Evolutionary conservation across 176 grass and related monocot species (phyloP).

Genomic region (Saccharum spontaneum): DNA sequence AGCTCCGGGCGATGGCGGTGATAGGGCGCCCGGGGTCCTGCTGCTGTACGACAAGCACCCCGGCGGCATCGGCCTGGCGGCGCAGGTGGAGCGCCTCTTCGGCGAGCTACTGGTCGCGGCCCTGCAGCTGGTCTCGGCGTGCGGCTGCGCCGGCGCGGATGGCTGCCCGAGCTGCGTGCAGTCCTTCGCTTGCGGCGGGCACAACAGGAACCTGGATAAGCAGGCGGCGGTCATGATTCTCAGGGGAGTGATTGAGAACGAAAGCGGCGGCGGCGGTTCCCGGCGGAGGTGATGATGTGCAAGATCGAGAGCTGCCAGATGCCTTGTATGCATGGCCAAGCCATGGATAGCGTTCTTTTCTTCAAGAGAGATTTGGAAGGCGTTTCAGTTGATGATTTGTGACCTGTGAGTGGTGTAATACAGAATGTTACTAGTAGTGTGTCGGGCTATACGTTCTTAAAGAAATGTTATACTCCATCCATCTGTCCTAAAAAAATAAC

Average conservation of each 20-base stretch:
- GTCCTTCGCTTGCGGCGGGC: not conserved
- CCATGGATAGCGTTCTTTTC: no score
- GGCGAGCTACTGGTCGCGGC: conserved; percentile 51
- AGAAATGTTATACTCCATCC: no score
- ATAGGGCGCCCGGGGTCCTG: not conserved
- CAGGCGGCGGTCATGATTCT: conserved; percentile 12
- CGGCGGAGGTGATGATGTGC: not conserved
- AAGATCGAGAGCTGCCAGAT: not conserved
- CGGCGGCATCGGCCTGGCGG: conserved; percentile 63
- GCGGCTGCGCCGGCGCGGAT: not conserved
- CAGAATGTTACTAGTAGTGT: no score
- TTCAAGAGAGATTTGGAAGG: no score
- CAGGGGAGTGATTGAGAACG: not conserved
- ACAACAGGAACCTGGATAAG: conserved; percentile 12
- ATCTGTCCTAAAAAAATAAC: no score
- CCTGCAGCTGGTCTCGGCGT: conserved; percentile 38
- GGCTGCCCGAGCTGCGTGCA: conserved; percentile 34
- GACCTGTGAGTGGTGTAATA: no score
- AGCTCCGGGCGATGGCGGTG: not conserved
- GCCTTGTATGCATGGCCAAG: no score
- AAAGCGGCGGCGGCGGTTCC: not conserved
- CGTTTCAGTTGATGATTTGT: no score
- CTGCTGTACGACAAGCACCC: conserved; percentile 67
- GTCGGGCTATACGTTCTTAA: no score
- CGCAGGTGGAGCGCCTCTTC: conserved; percentile 54